Evolutionary conservation across 78 protist species (phyloP).

Genomic region (slime mould (Dictyostelium discoideum)): DNA sequence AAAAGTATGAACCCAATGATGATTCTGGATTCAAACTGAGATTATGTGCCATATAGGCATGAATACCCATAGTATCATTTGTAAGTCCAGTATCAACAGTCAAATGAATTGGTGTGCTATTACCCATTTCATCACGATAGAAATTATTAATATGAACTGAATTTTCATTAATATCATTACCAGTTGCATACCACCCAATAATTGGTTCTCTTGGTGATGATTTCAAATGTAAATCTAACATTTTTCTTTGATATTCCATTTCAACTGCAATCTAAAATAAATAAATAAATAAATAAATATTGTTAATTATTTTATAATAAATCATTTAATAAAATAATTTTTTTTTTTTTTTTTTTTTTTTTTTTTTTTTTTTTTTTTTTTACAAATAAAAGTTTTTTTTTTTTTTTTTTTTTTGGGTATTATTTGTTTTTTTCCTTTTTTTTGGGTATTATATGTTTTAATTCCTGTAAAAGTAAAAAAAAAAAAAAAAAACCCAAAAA

Average conservation of each 20-base stretch:
- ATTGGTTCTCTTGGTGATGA: constrained; percentile 85
- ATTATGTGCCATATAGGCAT: constrained; percentile 76
- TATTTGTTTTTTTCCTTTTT: no score
- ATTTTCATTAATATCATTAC: constrained; percentile 77
- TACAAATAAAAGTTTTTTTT: no score
- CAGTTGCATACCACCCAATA: constrained; percentile 89
- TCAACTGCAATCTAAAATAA: constrained; percentile 81
- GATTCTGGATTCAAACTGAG: constrained; percentile 29
- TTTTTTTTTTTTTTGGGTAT: no score
- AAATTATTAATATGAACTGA: constrained; percentile 77
- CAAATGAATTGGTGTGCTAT: constrained; percentile 74
- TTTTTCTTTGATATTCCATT: constrained; percentile 84
- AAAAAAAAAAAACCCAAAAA: no score
- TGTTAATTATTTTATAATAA: background rate
- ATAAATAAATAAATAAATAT: background rate
- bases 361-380: no score
- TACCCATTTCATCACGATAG: constrained; percentile 82
- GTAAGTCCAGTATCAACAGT: constrained; percentile 78
- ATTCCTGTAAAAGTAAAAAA: no score
- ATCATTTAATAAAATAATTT: no score
- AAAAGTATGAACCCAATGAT: constrained; percentile 57
- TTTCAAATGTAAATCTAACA: constrained; percentile 84
- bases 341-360: background rate
- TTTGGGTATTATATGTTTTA: no score
- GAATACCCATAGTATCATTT: constrained; percentile 78